Evolutionary conservation across 1,284 basidiomycete genomes (phyloP).

Genomic region (Malassezia arunalokei): DNA sequence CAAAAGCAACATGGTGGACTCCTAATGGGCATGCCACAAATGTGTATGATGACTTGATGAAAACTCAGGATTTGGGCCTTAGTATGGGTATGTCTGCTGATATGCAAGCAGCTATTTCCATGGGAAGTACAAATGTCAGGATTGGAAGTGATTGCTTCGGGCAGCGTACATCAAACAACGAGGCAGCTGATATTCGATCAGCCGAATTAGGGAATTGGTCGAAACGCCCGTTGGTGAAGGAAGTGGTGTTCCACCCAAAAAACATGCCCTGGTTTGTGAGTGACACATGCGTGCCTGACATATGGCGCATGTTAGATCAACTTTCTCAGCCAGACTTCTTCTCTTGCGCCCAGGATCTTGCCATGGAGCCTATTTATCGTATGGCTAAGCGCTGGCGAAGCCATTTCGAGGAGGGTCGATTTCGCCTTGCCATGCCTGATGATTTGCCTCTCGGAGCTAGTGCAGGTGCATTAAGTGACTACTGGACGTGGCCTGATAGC

Average conservation of each 20-base stretch:
- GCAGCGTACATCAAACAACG: conserved; percentile 20
- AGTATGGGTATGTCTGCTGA: conserved; percentile 99
- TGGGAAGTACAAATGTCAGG: conserved; percentile 74
- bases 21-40: conserved; percentile 8
- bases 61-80: conserved; percentile 54
- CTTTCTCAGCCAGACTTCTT: conserved; percentile 53
- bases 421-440: conserved; percentile 60
- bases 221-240: conserved; percentile 22
- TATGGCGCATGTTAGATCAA: conserved; percentile 47
- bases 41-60: conserved; percentile 20
- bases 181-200: conserved; percentile 7
- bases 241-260: conserved; percentile 44
- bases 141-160: conserved; percentile 91
- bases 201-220: not conserved
- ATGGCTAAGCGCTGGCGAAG: conserved; percentile 64
- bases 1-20: conserved; percentile 2
- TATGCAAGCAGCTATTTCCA: conserved; percentile 70
- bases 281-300: conserved; percentile 30
- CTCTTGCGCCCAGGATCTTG: conserved; percentile 29
- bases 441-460: conserved; percentile 56
- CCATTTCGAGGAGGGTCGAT: conserved; percentile 60
- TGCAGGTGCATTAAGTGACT: conserved; percentile 22
- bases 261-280: conserved; percentile 45
- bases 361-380: conserved; percentile 48
- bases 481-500: conserved; percentile 33